Percentiles rank a stretch among this genome's conserved stretches.
Conservation (phyloP, 441 rosid genomes). For the Croton setiger region DNA sequence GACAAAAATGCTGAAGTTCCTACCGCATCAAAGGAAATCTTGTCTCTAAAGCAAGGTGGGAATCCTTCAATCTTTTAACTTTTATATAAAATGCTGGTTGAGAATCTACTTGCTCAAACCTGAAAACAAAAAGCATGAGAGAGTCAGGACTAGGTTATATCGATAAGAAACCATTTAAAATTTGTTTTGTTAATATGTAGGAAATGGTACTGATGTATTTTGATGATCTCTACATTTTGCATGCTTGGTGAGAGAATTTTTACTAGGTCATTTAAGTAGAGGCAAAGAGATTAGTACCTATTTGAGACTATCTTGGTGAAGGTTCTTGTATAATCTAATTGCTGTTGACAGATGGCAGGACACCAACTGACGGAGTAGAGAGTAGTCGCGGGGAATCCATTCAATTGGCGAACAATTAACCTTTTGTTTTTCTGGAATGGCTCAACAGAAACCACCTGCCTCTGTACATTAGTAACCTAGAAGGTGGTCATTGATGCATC, state of each 20-base stretch:
- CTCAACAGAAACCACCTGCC: constrained; percentile 20
- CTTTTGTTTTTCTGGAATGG: constrained; percentile 15
- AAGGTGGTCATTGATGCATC: constrained; percentile 34
- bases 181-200: neutral
- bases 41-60: constrained; percentile 41
- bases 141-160: neutral
- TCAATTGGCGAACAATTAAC: constrained; percentile 24
- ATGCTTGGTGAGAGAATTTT: no score
- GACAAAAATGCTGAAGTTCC: constrained; percentile 36
- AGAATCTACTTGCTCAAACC: neutral
- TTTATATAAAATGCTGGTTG: neutral
- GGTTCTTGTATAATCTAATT: neutral
- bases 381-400: constrained; percentile 19
- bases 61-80: constrained; percentile 13
- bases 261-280: no score
- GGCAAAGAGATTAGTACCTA: neutral
- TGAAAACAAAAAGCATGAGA: neutral
- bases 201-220: no score
- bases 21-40: constrained; percentile 22
- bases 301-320: neutral
- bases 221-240: neutral
- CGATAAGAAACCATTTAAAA: neutral
- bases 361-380: constrained; percentile 22
- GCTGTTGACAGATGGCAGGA: constrained; percentile 39
- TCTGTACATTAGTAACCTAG: constrained; percentile 34